Base-by-base conservation (phyloP, 2,329 filamentous ascomycete species). In the Penicillium sp. region DNA sequence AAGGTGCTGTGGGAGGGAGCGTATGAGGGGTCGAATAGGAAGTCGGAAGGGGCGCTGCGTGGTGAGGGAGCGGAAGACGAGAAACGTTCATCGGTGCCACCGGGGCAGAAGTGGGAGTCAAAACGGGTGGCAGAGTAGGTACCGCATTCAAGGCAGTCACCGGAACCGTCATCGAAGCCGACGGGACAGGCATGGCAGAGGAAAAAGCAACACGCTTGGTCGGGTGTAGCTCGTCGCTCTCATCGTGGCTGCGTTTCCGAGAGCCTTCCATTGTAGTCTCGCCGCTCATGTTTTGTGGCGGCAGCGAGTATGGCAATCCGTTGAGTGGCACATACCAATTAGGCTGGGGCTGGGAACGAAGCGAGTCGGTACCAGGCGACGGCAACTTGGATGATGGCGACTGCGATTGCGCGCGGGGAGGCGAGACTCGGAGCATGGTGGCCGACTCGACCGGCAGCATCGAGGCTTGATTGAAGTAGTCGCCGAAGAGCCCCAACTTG, bases 401-500 rank as follows among this genome's bases (percentile, higher is more conserved):
- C 14, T 62, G 61, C 1, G 69, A 63, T 26, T 68, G 66, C 29
- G 64, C 49, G n/a, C 64, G 64, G 9, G 66, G 61, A 9, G 74
- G 70, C 47, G 74, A 74, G 42, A 71, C 56, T 16, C 61, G 68
- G 47, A 69, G 60, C 45, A 63, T 61, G 7, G 70, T 64, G 13
- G 64, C 63, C 29, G 60, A 70, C 56, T 78, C 67, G 36, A 76
- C 63, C 7, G 77, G 73, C 41, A 77, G 67, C 49, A 75, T 74
- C 14, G 81, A 81, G 29, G 90, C 89, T 55, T 83, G 82, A 62
- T 92, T 86, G 74, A 91, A 91, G 74, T 91, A 97, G 48, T 87
- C 85, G 61, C 87, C 86, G 69, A 97, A 97, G 61, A 87, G 88
- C 48, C 88, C 83, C 51, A 97, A 79, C 71, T 91, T 91, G 58